Evolutionary conservation across 2,329 filamentous ascomycete species (phyloP).

Genomic region (Ceratocystis alfenasii): DNA sequence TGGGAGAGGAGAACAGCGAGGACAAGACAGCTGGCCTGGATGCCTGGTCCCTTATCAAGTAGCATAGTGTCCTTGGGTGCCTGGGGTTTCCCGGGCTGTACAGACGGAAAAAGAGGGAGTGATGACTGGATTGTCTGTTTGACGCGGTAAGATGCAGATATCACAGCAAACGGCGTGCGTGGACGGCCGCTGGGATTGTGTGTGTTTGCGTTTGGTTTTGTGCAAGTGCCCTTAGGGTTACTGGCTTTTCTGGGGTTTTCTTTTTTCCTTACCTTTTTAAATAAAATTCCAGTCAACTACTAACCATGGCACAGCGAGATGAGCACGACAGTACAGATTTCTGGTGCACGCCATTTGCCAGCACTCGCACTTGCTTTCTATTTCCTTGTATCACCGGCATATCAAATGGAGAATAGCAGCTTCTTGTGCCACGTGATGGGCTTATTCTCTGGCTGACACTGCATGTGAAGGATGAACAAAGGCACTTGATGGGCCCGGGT

Average conservation of each 20-base stretch:
- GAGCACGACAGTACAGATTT: not conserved
- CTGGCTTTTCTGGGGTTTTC: too few relatives aligned
- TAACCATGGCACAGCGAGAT: too few relatives aligned
- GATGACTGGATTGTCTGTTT: not conserved
- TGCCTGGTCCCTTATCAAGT: not conserved
- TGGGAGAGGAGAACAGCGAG: not conserved
- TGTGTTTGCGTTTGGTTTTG: not conserved
- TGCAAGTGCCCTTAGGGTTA: not conserved
- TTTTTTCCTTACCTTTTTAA: too few relatives aligned
- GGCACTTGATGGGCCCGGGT: not conserved
- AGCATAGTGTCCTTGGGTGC: not conserved
- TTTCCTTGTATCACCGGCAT: constrained; percentile 1
- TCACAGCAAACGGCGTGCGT: not conserved
- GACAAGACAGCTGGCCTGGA: not conserved
- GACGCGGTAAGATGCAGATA: not conserved
- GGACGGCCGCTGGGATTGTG: not conserved
- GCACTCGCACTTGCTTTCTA: not conserved
- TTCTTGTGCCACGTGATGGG: not conserved
- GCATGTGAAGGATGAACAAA: not conserved
- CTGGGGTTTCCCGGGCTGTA: not conserved
- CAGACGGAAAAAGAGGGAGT: not conserved
- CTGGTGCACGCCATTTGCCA: not conserved
- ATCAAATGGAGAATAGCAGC: not conserved
- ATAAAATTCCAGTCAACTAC: too few relatives aligned
- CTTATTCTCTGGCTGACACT: not conserved